Evolutionary conservation across 2,329 filamentous ascomycete species (phyloP).

Genomic region (Trichoderma arundinaceum): DNA sequence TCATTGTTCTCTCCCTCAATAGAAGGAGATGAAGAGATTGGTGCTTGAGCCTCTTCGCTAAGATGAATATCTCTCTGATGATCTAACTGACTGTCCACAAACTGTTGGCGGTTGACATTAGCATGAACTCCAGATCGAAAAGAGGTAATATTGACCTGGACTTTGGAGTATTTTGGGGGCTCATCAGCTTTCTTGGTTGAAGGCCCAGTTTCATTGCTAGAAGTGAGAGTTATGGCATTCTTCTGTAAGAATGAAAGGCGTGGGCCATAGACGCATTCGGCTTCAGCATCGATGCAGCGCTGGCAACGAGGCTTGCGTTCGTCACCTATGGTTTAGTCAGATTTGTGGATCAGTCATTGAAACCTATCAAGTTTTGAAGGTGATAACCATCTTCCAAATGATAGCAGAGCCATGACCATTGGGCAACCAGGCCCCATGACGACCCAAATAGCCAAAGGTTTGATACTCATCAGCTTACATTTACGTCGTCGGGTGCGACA

Average conservation of each 20-base stretch:
- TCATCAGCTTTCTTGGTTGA: background rate
- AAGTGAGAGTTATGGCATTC: slow-evolving; percentile 3
- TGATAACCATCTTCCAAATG: background rate
- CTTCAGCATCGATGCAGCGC: slow-evolving; percentile 8
- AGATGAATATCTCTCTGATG: background rate
- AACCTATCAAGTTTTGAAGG: too few relatives aligned
- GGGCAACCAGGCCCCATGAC: background rate
- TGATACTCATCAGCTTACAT: slow-evolving; percentile 5
- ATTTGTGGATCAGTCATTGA: background rate
- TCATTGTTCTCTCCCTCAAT: background rate
- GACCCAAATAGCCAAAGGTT: background rate
- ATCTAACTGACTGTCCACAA: background rate
- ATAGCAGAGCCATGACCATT: background rate
- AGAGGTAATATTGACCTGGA: background rate
- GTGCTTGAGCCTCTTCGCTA: background rate
- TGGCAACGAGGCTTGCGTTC: slow-evolving; percentile 16
- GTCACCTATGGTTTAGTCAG: slow-evolving; percentile 1
- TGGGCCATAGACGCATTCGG: slow-evolving; percentile 14
- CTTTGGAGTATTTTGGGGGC: background rate
- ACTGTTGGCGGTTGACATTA: background rate
- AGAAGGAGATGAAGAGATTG: background rate
- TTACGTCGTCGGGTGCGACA: slow-evolving; percentile 21
- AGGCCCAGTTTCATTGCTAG: background rate
- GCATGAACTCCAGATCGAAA: background rate
- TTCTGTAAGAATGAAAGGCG: slow-evolving; percentile 15